Percentiles rank a stretch among this genome's conserved stretches.
These are phyloP conservation scores for Ganoderma resinaceum DNA, from an alignment of 1,284 basidiomycete genomes.

Conservation along the genomic window DNA sequence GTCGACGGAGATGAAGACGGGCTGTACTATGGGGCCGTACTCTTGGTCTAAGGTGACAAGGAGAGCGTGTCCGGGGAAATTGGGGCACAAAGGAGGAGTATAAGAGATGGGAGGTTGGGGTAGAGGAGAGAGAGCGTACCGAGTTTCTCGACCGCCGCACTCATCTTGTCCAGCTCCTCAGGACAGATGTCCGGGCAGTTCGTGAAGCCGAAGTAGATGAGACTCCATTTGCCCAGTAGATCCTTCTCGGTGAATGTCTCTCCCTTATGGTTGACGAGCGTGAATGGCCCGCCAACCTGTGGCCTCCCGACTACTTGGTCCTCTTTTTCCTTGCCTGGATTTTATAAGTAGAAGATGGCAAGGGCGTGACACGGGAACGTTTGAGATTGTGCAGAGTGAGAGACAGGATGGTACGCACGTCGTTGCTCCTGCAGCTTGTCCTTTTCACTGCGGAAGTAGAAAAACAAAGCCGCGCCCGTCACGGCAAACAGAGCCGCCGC, in stretches of 20 bases:
- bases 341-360: too few relatives aligned
- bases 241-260: slow-evolving; percentile 85
- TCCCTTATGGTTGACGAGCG: slow-evolving; percentile 72
- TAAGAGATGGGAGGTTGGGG: not conserved
- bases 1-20: slow-evolving; percentile 96
- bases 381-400: not conserved
- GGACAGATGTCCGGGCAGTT: slow-evolving; percentile 99
- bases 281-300: slow-evolving; percentile 91
- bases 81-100: not conserved
- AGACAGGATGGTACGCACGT: slow-evolving; percentile 29
- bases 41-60: slow-evolving; percentile 62
- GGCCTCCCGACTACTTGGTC: slow-evolving; percentile 70
- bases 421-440: slow-evolving; percentile 71
- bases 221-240: slow-evolving; percentile 84
- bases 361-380: not conserved
- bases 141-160: slow-evolving; percentile 78
- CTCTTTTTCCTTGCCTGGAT: slow-evolving; percentile 69
- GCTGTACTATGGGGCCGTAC: slow-evolving; percentile 72
- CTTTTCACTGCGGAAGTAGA: slow-evolving; percentile 93
- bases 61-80: slow-evolving; percentile 7
- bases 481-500: slow-evolving; percentile 85
- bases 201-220: slow-evolving; percentile 98
- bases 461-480: slow-evolving; percentile 84
- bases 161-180: slow-evolving; percentile 97
- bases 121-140: slow-evolving; percentile 53